Percentiles rank a stretch among this genome's conserved stretches.
phyloP scores from a whole-genome alignment of 345 rosid genomes.

The Anastatica hierochuntica region DNA sequence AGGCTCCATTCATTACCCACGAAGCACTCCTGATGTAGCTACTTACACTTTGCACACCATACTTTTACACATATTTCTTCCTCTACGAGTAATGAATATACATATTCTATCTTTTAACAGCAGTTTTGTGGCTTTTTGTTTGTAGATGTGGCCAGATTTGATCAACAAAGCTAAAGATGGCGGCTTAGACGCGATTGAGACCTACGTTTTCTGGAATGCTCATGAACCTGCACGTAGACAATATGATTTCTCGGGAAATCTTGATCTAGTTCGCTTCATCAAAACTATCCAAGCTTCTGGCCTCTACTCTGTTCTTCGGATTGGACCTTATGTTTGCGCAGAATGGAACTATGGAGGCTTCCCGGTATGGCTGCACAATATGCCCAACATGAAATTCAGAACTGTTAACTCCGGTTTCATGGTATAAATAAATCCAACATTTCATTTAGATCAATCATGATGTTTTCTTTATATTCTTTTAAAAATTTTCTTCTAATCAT shows the following conservation, averaged over 20 bases:
- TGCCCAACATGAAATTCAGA: slow-evolving; percentile 26
- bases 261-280: slow-evolving; percentile 47
- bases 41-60: no score
- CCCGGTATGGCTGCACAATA: slow-evolving; percentile 51
- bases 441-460: no score
- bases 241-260: slow-evolving; percentile 42
- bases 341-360: slow-evolving; percentile 71
- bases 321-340: slow-evolving; percentile 69
- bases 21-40: slow-evolving; percentile 50
- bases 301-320: slow-evolving; percentile 45
- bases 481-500: not conserved
- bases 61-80: not conserved
- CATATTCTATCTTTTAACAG: no score
- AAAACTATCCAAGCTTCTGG: slow-evolving; percentile 43
- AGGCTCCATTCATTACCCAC: slow-evolving; percentile 61
- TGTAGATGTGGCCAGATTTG: slow-evolving; percentile 65
- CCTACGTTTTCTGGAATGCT: slow-evolving; percentile 57
- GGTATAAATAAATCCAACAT: slow-evolving; percentile 23
- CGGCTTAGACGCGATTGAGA: slow-evolving; percentile 50
- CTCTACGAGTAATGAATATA: not conserved
- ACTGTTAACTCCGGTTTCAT: slow-evolving; percentile 34
- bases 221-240: slow-evolving; percentile 49
- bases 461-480: no score
- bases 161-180: slow-evolving; percentile 55
- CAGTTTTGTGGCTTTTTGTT: not conserved